Percentiles rank a stretch among this genome's conserved stretches.
Evolutionary conservation across 2,329 filamentous ascomycete genomes (phyloP).

Genomic region (Fonsecaea pedrosoi): DNA sequence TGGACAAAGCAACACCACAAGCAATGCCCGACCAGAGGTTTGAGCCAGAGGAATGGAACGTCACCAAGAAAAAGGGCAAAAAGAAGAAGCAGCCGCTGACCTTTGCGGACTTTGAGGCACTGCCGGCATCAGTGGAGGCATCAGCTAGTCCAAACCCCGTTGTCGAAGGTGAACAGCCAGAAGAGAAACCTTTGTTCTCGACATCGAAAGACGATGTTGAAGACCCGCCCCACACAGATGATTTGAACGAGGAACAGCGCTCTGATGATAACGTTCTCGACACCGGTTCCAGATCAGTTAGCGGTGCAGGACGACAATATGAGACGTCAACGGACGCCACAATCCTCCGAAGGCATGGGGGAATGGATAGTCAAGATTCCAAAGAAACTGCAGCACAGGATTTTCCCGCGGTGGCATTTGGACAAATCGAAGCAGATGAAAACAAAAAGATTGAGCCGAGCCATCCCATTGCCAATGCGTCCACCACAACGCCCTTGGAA

Average conservation of each 20-base stretch:
- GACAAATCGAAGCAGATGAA: neutral
- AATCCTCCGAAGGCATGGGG: neutral
- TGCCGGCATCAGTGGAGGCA: neutral
- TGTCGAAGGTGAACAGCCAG: neutral
- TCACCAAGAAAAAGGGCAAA: conserved; percentile 32
- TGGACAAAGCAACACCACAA: neutral
- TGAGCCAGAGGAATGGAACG: conserved; percentile 40
- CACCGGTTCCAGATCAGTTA: neutral
- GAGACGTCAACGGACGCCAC: neutral
- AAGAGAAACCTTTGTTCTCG: neutral
- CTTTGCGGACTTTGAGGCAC: neutral
- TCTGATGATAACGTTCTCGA: neutral
- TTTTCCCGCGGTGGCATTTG: neutral
- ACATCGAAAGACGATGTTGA: neutral
- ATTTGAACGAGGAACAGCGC: neutral
- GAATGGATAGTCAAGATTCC: neutral
- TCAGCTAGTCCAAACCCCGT: neutral
- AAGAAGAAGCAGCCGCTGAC: conserved; percentile 13
- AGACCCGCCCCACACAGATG: neutral
- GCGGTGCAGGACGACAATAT: neutral
- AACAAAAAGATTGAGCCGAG: neutral
- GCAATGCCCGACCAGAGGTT: neutral
- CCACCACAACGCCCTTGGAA: neutral
- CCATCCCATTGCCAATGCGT: neutral
- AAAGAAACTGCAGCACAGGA: neutral